Evolutionary conservation across 169 alveolate genomes (phyloP), one percentile per base, ranked within the genome.

Genomic region (Cryptosporidium parvum): DNA sequence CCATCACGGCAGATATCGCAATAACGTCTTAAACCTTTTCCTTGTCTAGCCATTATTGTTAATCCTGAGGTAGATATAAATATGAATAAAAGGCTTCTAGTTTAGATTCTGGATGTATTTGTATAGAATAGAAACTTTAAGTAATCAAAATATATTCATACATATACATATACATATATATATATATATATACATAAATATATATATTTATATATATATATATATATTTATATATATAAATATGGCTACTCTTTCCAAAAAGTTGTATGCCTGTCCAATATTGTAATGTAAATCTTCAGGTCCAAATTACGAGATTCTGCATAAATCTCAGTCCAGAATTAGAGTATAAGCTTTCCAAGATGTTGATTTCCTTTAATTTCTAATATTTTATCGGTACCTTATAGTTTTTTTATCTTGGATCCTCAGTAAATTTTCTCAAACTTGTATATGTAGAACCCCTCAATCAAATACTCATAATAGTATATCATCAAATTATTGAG

Each of bases 1-100:
- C 80, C 75, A 62, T 80, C 89, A 61, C 89, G 89, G 48, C 89
- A 80, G 21, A 80, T 80, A 62, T 80, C 89, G 52, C 89, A 80
- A 62, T 80, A 80, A n/a, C 75, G 72, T 39, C 89, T 80, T 33
- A 80, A 62, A 37, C 75, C 75, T 29, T 80, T 80, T 23, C 80
- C 75, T 62, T 37, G 89, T 51, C 89, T 37, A 23, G 80, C 75
- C 89, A 80, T 80, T 23, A 9, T 65, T 56, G 67, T 9, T 21
- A n/a, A 56, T 9, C 67, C 67, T 12, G 35, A 56, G 35, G 62
- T 23, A 12, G 67, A 9, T 56, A 6, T 56, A 1, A n/a, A 16
- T 23, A 6, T 56, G 14, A 23, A 2, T 56, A 26, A 26, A 23
- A 26, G 35, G 9, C 18, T 56, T 26, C 29, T 23, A 21, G 23